Percentiles rank a stretch among this genome's conserved stretches.
Evolutionary conservation across 2,329 filamentous ascomycete species (phyloP).

Genomic region (Mycosphaerelloides madeirae): DNA sequence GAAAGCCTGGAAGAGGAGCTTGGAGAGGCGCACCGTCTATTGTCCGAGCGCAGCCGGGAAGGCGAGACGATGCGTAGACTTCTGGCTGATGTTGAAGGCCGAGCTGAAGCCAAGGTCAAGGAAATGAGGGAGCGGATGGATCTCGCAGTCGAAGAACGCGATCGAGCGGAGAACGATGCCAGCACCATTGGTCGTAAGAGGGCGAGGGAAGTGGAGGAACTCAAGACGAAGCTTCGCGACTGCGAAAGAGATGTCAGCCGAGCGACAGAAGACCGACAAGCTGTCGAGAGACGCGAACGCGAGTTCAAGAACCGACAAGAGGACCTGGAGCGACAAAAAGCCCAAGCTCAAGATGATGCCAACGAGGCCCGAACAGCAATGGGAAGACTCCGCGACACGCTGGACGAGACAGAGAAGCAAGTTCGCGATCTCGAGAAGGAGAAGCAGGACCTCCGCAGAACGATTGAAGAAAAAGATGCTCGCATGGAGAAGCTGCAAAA

Average conservation of each 20-base stretch:
- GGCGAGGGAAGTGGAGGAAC: slow-evolving; percentile 79
- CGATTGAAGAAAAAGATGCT: slow-evolving; percentile 15
- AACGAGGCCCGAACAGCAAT: slow-evolving; percentile 73
- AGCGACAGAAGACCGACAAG: slow-evolving; percentile 69
- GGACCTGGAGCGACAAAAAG: slow-evolving; percentile 67
- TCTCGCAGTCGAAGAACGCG: slow-evolving; percentile 84
- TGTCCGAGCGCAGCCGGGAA: slow-evolving; percentile 84
- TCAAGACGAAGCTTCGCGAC: slow-evolving; percentile 73
- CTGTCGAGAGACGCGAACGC: slow-evolving; percentile 66
- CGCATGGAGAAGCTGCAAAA: slow-evolving; percentile 48
- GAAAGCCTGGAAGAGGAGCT: slow-evolving; percentile 91
- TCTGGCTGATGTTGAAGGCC: slow-evolving; percentile 77
- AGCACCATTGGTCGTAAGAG: slow-evolving; percentile 70
- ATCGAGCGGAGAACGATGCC: slow-evolving; percentile 86
- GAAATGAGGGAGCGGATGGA: slow-evolving; percentile 90
- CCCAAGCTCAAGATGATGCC: slow-evolving; percentile 66
- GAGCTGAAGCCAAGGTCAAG: slow-evolving; percentile 73
- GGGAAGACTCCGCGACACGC: slow-evolving; percentile 67
- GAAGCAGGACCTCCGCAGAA: slow-evolving; percentile 47
- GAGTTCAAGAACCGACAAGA: slow-evolving; percentile 70
- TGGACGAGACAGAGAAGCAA: slow-evolving; percentile 85
- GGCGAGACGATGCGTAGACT: slow-evolving; percentile 91
- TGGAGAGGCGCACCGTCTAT: slow-evolving; percentile 76
- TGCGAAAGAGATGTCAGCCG: slow-evolving; percentile 71
- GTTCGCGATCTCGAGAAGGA: slow-evolving; percentile 79